Conservation (phyloP, 1,139 yeast species). For the Sugiyamaella pinicola region DNA sequence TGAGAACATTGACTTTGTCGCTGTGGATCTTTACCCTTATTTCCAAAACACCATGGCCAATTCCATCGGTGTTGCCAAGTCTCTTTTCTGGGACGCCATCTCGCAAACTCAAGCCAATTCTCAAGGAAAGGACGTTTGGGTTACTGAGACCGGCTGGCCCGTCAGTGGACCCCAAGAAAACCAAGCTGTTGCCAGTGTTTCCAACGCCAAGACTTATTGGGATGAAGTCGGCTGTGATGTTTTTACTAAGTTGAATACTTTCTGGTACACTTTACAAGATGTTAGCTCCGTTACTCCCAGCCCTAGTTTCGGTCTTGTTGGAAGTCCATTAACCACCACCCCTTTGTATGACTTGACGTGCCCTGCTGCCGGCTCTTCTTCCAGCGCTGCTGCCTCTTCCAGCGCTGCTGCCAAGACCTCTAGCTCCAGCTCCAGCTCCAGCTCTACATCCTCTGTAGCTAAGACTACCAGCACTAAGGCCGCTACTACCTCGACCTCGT, state of each 20-base stretch:
- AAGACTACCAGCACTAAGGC: too few species aligned
- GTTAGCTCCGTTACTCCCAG: slow-evolving; percentile 26
- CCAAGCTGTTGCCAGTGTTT: slow-evolving; percentile 28
- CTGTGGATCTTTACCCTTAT: slow-evolving; percentile 33
- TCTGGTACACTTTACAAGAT: slow-evolving; percentile 34
- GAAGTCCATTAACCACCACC: slow-evolving; percentile 23
- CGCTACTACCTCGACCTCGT: slow-evolving; percentile 9
- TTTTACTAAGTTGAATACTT: slow-evolving; percentile 28
- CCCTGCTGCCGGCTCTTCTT: slow-evolving; percentile 22
- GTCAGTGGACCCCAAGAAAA: slow-evolving; percentile 28
- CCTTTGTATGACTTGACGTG: slow-evolving; percentile 32
- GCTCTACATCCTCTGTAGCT: not conserved
- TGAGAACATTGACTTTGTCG: slow-evolving; percentile 29
- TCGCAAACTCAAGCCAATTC: slow-evolving; percentile 29
- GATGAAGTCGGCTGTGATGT: slow-evolving; percentile 33
- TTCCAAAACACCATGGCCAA: slow-evolving; percentile 36
- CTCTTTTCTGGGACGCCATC: slow-evolving; percentile 27
- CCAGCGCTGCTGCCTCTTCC: slow-evolving; percentile 19
- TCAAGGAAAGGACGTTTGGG: slow-evolving; percentile 74
- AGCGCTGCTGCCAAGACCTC: slow-evolving; percentile 19
- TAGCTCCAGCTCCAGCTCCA: not conserved
- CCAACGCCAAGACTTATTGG: slow-evolving; percentile 33
- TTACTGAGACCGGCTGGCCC: slow-evolving; percentile 84
- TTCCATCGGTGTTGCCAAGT: slow-evolving; percentile 28
- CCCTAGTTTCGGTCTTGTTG: slow-evolving; percentile 32